Base-by-base conservation (phyloP, 2,329 filamentous ascomycete species). In the Piedraia hortae region DNA sequence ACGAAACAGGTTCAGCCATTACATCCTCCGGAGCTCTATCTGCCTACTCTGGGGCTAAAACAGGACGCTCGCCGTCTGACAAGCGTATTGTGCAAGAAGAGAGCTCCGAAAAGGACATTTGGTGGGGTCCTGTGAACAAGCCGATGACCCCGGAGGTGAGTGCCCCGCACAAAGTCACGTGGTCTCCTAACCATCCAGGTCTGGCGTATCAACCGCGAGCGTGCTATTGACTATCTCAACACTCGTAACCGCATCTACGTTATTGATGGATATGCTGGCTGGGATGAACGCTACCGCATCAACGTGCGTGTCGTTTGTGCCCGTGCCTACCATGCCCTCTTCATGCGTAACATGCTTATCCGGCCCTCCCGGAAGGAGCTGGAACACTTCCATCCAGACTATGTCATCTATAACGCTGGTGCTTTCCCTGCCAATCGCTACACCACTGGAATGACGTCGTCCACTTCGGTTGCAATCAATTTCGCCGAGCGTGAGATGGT, bases 341-440 rank as follows among this genome's bases (percentile, higher is more conserved):
- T 97, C 67, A 97, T 97, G 85, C 75, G 80, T 46, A 97, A 97
- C 62, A 97, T 97, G 85, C 72, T 97, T 45, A 97, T 97, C 58
- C 73, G 85, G 38, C 85, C 85, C 31, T 59, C 68, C 23, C 64
- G 63, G 31, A 74, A 88, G 53, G 80, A 97, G 59, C 69, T 97
- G 24, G 72, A 90, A 56, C 65, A 77, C 54, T 97, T 97, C 66
- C 75, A 90, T 51, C 85, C 85, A 39, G 82, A 97, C 59, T 97
- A 97, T 59, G 82, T 82, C 42, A 93, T 97, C 56, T 97, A 97
- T 71, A 97, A 97, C 48, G 85, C 80, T 31, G 85, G 85, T 36
- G 75, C 75, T 31, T 97, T 97, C 72, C 85, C 85, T 20, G 85
- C 85, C 45, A 97, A 97, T 60, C 69, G 82, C 51, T 97, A 70